Evolutionary conservation across 441 rosid genomes (phyloP).

Genomic region (Corymbia calophylla): DNA sequence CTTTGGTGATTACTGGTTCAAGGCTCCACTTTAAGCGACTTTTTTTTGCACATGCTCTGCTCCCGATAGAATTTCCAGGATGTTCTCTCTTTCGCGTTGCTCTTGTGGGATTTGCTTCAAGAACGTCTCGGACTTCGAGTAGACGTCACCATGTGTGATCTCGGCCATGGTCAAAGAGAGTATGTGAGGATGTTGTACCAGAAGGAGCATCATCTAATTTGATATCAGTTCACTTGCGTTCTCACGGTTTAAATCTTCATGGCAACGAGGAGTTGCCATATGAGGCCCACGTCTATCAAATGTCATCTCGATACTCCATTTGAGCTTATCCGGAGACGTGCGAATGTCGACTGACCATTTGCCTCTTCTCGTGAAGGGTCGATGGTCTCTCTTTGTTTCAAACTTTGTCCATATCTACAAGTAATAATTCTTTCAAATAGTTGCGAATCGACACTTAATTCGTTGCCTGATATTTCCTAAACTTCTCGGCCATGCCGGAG

Average conservation of each 20-base stretch:
- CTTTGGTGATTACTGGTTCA: not conserved
- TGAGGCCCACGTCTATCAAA: not conserved
- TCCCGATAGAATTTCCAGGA: not conserved
- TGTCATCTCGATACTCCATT: not conserved
- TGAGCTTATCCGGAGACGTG: not conserved
- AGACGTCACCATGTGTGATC: not conserved
- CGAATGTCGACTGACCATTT: not conserved
- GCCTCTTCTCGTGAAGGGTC: not conserved
- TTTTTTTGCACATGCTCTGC: not conserved
- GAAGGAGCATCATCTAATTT: not conserved
- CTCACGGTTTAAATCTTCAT: accelerated
- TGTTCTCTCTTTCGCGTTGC: not conserved
- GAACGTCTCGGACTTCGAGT: not conserved
- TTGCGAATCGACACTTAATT: not conserved
- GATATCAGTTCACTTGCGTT: not conserved
- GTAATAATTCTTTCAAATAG: not conserved
- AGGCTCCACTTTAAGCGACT: not conserved
- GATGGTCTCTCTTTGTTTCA: not conserved
- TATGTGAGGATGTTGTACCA: not conserved
- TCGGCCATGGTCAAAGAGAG: not conserved
- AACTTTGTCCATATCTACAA: not conserved
- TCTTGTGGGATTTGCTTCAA: not conserved
- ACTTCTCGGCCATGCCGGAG: not conserved
- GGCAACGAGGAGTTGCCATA: not conserved
- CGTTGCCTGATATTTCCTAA: not conserved